Conservation (phyloP, 441 rosid species). For the Brassica hybrid region DNA sequence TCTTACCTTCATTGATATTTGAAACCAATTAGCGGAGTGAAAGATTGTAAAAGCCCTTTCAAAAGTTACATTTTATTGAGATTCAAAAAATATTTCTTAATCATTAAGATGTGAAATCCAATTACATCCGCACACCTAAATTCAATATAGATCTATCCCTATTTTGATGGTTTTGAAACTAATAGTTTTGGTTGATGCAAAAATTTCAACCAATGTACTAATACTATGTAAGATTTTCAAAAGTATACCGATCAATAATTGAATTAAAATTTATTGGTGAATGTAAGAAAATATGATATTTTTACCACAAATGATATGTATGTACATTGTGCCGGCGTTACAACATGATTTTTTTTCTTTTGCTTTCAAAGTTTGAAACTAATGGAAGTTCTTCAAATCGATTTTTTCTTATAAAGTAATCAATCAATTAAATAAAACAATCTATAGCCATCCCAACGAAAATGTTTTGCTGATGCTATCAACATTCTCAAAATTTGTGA, state of each 20-base stretch:
- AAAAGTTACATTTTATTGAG: not conserved
- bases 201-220: not conserved
- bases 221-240: not conserved
- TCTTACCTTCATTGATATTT: not conserved
- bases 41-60: not conserved
- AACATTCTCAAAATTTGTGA: constrained; percentile 5
- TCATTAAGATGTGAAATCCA: not conserved
- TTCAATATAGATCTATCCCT: not conserved
- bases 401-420: not conserved
- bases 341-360: not conserved
- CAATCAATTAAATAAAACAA: not conserved
- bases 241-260: not conserved
- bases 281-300: not conserved
- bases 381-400: not conserved
- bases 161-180: not conserved
- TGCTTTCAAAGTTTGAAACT: not conserved
- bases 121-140: constrained; percentile 6
- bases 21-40: not conserved
- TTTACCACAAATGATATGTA: not conserved
- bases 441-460: not conserved
- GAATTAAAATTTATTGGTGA: not conserved
- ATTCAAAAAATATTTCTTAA: not conserved
- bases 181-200: not conserved
- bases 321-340: not conserved
- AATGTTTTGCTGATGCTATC: constrained; percentile 4